These are phyloP conservation scores for Elsinoe australis DNA, from an alignment of 2,329 filamentous ascomycete genomes.

Conservation along the genomic window DNA sequence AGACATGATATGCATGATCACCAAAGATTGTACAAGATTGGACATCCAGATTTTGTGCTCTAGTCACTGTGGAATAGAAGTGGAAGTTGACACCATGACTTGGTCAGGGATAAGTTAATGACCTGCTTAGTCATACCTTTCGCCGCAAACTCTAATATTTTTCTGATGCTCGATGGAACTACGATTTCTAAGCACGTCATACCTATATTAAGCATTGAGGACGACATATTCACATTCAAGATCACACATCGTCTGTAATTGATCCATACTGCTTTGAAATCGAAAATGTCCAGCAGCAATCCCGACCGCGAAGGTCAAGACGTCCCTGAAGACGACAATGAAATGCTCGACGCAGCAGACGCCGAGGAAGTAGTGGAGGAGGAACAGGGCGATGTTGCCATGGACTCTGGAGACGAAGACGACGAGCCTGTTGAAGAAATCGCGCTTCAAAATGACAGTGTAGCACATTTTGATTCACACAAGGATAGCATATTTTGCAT, in stretches of 20 bases:
- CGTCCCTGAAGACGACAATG: slow-evolving; percentile 16
- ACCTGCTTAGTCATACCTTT: too few species aligned
- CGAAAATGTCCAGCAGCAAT: slow-evolving; percentile 14
- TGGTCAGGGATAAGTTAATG: too few species aligned
- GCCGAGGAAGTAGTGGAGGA: slow-evolving; percentile 74
- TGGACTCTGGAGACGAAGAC: slow-evolving; percentile 66
- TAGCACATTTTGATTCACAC: slow-evolving; percentile 85
- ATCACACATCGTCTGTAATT: too few species aligned
- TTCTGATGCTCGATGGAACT: slow-evolving; percentile 7
- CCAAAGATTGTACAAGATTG: too few species aligned
- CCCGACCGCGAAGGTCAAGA: slow-evolving; percentile 13
- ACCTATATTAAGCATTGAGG: too few species aligned
- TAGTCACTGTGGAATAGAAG: too few species aligned
- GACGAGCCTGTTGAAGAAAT: slow-evolving; percentile 60
- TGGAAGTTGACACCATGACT: too few species aligned
- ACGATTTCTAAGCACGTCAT: slow-evolving; percentile 12
- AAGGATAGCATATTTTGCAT: slow-evolving; percentile 91
- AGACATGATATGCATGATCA: too few species aligned
- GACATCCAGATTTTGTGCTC: too few species aligned
- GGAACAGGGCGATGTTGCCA: slow-evolving; percentile 65
- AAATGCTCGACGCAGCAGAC: slow-evolving; percentile 52
- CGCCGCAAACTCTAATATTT: not conserved
- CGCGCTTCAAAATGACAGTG: slow-evolving; percentile 79
- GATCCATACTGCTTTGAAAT: too few species aligned
- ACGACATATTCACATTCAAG: too few species aligned